Percentiles rank a stretch among this genome's conserved stretches.
These are phyloP conservation scores for Xylariomycetidae sp. DNA, from an alignment of 2,329 filamentous ascomycete genomes.

Conservation along the genomic window DNA sequence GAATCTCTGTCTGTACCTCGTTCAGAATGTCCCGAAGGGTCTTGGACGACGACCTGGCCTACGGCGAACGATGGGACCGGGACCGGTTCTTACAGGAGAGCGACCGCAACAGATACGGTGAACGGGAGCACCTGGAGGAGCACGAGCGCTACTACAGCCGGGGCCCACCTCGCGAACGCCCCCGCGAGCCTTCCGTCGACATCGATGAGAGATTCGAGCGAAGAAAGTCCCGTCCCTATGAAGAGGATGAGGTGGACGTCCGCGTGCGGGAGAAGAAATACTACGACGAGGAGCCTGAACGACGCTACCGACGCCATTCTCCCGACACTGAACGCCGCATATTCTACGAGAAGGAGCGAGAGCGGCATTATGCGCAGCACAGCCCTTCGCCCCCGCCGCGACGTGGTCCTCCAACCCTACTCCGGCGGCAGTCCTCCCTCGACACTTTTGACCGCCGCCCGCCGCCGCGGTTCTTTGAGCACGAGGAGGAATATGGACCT, in stretches of 20 bases:
- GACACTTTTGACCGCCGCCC: conserved; percentile 84
- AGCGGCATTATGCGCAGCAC: conserved; percentile 44
- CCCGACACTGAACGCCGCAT: conserved; percentile 50
- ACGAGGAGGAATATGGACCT: conserved; percentile 45
- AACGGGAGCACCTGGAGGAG: conserved; percentile 48
- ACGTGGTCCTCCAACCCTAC: conserved; percentile 56
- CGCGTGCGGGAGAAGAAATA: conserved; percentile 46
- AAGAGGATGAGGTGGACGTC: conserved; percentile 39
- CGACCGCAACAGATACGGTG: conserved; percentile 41
- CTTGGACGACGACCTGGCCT: conserved; percentile 32
- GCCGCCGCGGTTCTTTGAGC: conserved; percentile 40
- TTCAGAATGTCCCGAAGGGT: no score
- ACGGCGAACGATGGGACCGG: conserved; percentile 46
- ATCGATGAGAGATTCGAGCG: conserved; percentile 46
- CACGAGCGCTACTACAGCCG: conserved; percentile 43
- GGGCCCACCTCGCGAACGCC: conserved; percentile 29
- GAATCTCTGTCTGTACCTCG: no score
- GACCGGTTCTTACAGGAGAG: conserved; percentile 43
- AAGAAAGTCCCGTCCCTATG: conserved; percentile 35
- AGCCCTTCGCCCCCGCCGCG: conserved; percentile 44
- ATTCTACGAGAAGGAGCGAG: conserved; percentile 50
- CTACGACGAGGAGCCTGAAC: conserved; percentile 48
- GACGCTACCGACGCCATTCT: conserved; percentile 30
- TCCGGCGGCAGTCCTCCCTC: conserved; percentile 80
- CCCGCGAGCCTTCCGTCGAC: conserved; percentile 32